A percentile compares a stretch with the other conserved stretches of the same genome.
Evolutionary conservation across 1,139 yeast genomes (phyloP).

Genomic region (Candida labiduridarum): DNA sequence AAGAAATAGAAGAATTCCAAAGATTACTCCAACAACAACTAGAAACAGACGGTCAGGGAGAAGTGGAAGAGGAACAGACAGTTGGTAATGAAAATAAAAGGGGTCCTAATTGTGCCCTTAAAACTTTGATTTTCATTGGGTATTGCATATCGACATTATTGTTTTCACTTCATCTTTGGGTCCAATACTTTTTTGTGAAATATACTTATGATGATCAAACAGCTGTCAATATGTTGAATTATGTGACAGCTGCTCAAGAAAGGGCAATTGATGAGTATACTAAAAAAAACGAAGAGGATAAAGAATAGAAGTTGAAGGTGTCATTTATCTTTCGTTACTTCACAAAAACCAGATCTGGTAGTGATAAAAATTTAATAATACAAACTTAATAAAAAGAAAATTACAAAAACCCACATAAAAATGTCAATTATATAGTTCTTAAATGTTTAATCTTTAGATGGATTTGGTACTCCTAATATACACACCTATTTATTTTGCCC

Average conservation of each 20-base stretch:
- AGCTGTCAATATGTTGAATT: conserved; percentile 12
- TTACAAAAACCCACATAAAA: not conserved
- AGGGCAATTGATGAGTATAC: conserved; percentile 14
- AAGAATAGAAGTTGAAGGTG: not conserved
- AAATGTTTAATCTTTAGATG: not conserved
- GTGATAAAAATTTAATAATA: not conserved
- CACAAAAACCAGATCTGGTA: not conserved
- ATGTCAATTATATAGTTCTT: conserved; percentile 1
- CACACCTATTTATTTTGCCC: not conserved
- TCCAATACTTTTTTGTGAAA: conserved; percentile 13
- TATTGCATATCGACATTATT: conserved; percentile 15
- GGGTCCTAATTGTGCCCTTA: conserved; percentile 5
- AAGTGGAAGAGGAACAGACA: not conserved
- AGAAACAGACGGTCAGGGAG: not conserved
- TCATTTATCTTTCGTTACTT: not conserved
- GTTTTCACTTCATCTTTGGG: conserved; percentile 13
- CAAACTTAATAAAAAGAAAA: not conserved
- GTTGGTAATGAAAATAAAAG: no score
- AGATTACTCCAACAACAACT: conserved; percentile 1
- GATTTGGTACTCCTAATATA: not conserved
- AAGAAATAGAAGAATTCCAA: conserved; percentile 6
- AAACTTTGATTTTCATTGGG: conserved; percentile 13
- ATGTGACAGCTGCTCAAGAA: conserved; percentile 15
- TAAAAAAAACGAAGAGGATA: conserved; percentile 5
- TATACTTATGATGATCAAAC: conserved; percentile 16